Evolutionary conservation across 2,329 filamentous ascomycete species (phyloP), one percentile per base, ranked within the genome.

Genomic region (Neurospora crassa): DNA sequence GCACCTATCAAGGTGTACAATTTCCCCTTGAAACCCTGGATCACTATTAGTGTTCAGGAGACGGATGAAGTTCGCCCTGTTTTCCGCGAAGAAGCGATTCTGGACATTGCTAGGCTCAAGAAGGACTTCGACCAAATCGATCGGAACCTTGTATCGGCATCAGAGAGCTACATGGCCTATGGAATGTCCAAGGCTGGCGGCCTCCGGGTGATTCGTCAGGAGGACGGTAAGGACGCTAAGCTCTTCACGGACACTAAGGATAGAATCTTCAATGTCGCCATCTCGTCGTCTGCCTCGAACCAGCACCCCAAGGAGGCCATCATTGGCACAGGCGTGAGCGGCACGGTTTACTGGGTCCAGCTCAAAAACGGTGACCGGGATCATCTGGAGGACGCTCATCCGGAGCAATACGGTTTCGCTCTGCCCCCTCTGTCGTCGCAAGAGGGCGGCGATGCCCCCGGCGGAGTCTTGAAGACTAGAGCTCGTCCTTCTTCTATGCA

Each of bases 111-210:
- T 69, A 89, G 94, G 71, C 86, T 98, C 74, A 97, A 97, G 86
- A 98, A 98, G 83, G 94, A 97, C 5, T 98, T 98, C 77, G 96
- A 99, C 78, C 96, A 98, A 82, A 91, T 97, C 73, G 96, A 99
- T 79, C 92, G 96, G 75, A 96, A 94, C 74, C 87, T 99, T 41
- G 95, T 95, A 68, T 92, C 94, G 5, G 94, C 95, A 20, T 95
- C 93, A 37, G 90, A 93, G 78, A 91, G 91, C 72, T 97, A 96
- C 82, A 98, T 99, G 81, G 91, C 93, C 6, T 99, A 98, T 78
- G 94, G 93, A 63, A 92, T 97, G 84, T 92, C 92, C 63, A 97
- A 97, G 84, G 93, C 94, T 75, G 94, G 94, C 69, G 96, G 96
- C 68, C 89, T 99, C 77, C 90, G 95, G 71, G 91, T 99, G 71